These are phyloP conservation scores for Terana coerulea DNA, from an alignment of 768 basidiomycete genomes.

Conservation along the genomic window DNA sequence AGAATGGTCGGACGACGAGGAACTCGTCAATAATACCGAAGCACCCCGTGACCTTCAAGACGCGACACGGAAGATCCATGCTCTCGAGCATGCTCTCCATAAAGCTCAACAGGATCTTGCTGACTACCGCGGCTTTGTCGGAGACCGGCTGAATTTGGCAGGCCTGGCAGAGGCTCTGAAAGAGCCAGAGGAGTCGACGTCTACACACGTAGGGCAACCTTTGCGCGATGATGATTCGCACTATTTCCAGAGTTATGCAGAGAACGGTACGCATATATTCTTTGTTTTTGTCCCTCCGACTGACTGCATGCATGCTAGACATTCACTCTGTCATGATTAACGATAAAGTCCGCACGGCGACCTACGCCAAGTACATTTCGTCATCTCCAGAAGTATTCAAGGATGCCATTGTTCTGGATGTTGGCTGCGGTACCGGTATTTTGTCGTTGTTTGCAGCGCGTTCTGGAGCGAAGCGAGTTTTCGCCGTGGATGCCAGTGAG, in stretches of 20 bases:
- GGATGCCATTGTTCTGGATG: conserved; percentile 86
- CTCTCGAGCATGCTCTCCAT: conserved; percentile 60
- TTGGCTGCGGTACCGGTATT: conserved; percentile 95
- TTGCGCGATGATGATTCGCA: conserved; percentile 84
- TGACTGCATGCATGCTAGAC: conserved; percentile 44
- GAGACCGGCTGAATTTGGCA: conserved; percentile 46
- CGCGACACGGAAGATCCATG: conserved; percentile 44
- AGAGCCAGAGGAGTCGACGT: conserved; percentile 25
- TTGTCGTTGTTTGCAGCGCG: conserved; percentile 86
- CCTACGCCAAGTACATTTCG: conserved; percentile 90
- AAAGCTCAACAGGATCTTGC: conserved; percentile 54
- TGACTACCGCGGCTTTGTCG: conserved; percentile 59
- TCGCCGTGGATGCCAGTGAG: conserved; percentile 87
- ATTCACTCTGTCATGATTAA: conserved; percentile 97
- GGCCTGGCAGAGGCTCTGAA: conserved; percentile 40
- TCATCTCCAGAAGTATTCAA: conserved; percentile 77
- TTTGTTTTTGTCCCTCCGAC: background rate
- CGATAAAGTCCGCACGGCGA: conserved; percentile 89
- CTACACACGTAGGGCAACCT: conserved; percentile 24
- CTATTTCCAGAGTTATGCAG: conserved; percentile 88
- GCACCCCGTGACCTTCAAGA: conserved; percentile 28
- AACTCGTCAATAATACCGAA: conserved; percentile 28
- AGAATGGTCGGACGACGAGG: conserved; percentile 78
- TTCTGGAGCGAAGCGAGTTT: conserved; percentile 86
- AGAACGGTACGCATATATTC: conserved; percentile 57